phyloP scores from a whole-genome alignment of 129 eudicot species.

The Saussurea involucrata region DNA sequence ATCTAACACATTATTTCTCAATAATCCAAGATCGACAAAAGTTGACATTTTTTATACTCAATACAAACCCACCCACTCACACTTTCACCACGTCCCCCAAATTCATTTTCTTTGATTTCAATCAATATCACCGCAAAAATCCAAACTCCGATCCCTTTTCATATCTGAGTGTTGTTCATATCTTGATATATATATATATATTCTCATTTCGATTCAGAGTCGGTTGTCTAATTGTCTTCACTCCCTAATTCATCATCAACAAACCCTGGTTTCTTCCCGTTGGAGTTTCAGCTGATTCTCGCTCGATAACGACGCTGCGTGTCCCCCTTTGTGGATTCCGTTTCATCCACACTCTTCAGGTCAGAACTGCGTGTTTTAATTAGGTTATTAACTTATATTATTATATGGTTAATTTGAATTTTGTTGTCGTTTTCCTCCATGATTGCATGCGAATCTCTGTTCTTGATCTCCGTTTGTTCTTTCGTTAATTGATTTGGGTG shows the following conservation, averaged over 20 bases:
- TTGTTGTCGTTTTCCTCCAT: background rate
- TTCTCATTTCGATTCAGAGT: background rate
- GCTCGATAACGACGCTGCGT: too few relatives aligned
- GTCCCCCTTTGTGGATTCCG: too few relatives aligned
- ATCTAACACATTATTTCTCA: background rate
- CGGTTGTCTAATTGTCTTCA: background rate
- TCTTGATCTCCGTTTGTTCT: background rate
- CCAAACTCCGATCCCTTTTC: background rate
- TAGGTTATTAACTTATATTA: background rate
- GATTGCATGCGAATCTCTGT: slow-evolving; percentile 5
- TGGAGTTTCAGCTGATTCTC: background rate
- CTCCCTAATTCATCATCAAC: background rate
- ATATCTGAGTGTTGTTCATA: background rate
- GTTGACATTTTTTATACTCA: slow-evolving; percentile 14
- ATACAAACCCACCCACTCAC: background rate
- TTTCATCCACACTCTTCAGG: background rate
- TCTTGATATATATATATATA: background rate
- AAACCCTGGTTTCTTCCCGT: background rate
- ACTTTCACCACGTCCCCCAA: background rate
- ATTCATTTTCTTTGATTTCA: background rate
- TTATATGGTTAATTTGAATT: background rate
- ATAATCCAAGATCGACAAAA: background rate
- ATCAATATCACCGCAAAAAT: background rate
- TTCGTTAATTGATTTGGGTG: background rate
- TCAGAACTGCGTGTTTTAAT: slow-evolving; percentile 4